These are phyloP conservation scores for Gossypium herbaceum DNA, from an alignment of 345 rosid genomes.

Conservation along the genomic window DNA sequence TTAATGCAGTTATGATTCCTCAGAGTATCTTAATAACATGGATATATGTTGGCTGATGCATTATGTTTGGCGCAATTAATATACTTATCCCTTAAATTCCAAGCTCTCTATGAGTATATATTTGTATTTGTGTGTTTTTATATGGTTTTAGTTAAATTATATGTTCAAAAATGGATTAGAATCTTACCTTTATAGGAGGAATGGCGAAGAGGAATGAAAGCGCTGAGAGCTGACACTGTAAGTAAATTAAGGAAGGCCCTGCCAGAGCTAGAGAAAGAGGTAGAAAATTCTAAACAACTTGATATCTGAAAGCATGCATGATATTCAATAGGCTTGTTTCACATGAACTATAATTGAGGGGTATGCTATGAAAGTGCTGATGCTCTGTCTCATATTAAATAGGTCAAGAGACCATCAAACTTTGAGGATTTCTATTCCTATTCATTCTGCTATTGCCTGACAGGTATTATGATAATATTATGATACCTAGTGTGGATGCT, in stretches of 20 bases:
- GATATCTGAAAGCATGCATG: background rate
- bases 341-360: background rate
- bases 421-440: slow-evolving; percentile 79
- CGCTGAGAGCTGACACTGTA: slow-evolving; percentile 59
- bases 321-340: background rate
- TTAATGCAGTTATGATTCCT: background rate
- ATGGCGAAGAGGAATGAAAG: slow-evolving; percentile 81
- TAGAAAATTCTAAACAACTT: slow-evolving; percentile 17
- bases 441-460: slow-evolving; percentile 82
- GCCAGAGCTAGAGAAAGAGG: slow-evolving; percentile 85
- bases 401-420: slow-evolving; percentile 70
- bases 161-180: background rate
- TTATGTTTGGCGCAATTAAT: background rate
- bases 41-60: slow-evolving; percentile 1
- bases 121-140: background rate
- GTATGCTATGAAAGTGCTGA: slow-evolving; percentile 10
- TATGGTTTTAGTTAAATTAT: background rate
- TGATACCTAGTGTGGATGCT: slow-evolving; percentile 4
- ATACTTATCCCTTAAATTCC: background rate
- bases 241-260: slow-evolving; percentile 73
- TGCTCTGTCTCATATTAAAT: slow-evolving; percentile 21
- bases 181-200: slow-evolving; percentile 55
- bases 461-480: slow-evolving; percentile 45
- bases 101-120: background rate
- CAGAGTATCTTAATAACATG: background rate